Evolutionary conservation across 176 grass and related monocot genomes (phyloP).

Genomic region (Poa annua): DNA sequence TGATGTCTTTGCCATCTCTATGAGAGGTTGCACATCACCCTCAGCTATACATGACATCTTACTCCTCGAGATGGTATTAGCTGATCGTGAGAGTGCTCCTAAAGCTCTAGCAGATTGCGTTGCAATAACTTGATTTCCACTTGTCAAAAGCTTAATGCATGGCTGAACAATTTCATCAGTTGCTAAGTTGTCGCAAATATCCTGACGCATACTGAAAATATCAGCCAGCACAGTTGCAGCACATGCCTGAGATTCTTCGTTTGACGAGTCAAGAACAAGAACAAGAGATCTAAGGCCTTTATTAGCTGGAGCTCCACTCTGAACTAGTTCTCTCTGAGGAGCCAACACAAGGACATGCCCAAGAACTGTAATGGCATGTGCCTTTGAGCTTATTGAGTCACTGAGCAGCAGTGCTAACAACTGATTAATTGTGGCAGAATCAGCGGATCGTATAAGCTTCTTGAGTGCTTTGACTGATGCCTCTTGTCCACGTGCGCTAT

Average conservation of each 20-base stretch:
- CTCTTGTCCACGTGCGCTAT: conserved; percentile 70
- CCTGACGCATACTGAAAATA: conserved; percentile 81
- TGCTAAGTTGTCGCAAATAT: conserved; percentile 86
- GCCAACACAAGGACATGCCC: conserved; percentile 90
- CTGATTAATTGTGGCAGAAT: conserved; percentile 91
- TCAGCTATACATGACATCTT: conserved; percentile 77
- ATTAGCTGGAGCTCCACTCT: conserved; percentile 80
- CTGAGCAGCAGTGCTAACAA: conserved; percentile 73
- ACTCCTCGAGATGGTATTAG: conserved; percentile 70
- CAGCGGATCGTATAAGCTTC: conserved; percentile 77
- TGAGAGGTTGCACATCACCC: conserved; percentile 78
- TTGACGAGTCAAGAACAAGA: conserved; percentile 76
- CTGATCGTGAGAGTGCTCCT: conserved; percentile 75
- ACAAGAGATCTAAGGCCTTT: conserved; percentile 86
- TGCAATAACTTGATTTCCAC: conserved; percentile 75
- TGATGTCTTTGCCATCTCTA: conserved; percentile 89
- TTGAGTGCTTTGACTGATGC: conserved; percentile 86
- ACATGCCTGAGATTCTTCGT: conserved; percentile 84
- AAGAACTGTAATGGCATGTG: conserved; percentile 83
- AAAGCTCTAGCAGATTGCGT: conserved; percentile 93
- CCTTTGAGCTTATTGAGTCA: conserved; percentile 76
- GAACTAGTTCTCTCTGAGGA: conserved; percentile 70
- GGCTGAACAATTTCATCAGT: conserved; percentile 93
- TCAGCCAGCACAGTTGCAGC: conserved; percentile 89
- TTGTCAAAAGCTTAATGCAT: conserved; percentile 97